Base-by-base conservation (phyloP, 164 flowering plant species). In the Cinnamomum micranthum region DNA sequence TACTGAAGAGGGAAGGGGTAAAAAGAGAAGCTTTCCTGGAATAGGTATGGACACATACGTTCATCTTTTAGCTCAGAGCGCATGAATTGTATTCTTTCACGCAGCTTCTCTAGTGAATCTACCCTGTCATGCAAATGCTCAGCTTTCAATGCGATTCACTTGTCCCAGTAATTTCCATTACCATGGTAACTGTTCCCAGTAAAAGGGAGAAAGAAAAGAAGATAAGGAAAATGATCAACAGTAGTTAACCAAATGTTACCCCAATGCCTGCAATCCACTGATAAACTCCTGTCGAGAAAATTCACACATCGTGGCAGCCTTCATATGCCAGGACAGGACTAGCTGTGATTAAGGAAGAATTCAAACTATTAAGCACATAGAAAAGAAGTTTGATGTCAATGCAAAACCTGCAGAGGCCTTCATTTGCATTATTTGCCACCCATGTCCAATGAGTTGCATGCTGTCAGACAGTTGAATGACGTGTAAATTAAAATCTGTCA, bases 271-370 rank as follows among this genome's bases (percentile, higher is more conserved):
- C 24, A 94, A 81, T 74, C 99, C 99, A 74, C 89, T 87, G 35
- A 96, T 69, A 63, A 96, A 96, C 83, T 96, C 99, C 83, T 91
- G 90, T 84, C 91, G 92, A 50, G 98, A 90, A 82, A 88, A 96
- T 84, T 96, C 99, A 86, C 99, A 96, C 98, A 94, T 92, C 35
- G 99, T 96, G 62, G 96, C 93, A 78, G 99, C 99, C 78, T 94
- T 93, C 99, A 96, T 94, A 78, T 96, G 98, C 99, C 99, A 96
- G 73, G 98, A 93, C 65, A 96, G 75, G 77, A 96, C 99, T 81
- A 96, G 84, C 99, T 94, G 86, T 64, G 76, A 68, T 28, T 28
- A 71, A 55, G 51, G 50, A 15, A 69, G 71, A 72, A 15, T 64
- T 70, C 72, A 64, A 4, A 51, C 58, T 67, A 35, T 66, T 73